phyloP scores from a whole-genome alignment of 2,329 filamentous ascomycete genomes.

The Fusarium redolens region DNA sequence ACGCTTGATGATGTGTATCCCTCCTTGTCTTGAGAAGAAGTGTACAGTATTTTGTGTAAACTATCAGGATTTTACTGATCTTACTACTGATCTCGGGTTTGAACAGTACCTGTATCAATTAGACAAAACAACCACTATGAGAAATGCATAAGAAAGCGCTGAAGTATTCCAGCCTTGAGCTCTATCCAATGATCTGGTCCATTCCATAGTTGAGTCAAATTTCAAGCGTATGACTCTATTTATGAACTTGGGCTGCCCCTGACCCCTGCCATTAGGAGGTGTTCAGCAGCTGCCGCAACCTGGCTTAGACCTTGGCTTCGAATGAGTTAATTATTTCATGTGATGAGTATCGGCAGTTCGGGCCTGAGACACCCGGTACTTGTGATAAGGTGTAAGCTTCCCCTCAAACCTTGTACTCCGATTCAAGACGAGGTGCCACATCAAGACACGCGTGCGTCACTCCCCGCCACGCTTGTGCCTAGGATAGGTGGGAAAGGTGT shows the following conservation, averaged over 20 bases:
- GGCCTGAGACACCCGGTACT: constrained; percentile 30
- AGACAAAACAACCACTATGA: constrained; percentile 14
- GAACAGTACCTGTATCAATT: constrained; percentile 10
- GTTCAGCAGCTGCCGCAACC: constrained; percentile 19
- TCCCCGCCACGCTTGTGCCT: constrained; percentile 31
- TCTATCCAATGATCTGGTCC: not conserved
- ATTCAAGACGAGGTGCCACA: constrained; percentile 18
- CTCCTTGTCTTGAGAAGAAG: constrained; percentile 27
- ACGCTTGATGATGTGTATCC: constrained; percentile 20
- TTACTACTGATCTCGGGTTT: not conserved
- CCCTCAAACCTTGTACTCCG: constrained; percentile 24
- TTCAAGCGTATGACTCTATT: constrained; percentile 28
- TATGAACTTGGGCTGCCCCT: constrained; percentile 20
- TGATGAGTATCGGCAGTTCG: constrained; percentile 29
- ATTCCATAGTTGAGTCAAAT: constrained; percentile 24
- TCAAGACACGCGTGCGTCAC: constrained; percentile 36
- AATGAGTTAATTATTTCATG: constrained; percentile 31
- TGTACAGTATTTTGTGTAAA: constrained; percentile 35
- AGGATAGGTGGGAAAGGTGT: constrained; percentile 35
- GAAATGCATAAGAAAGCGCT: not conserved
- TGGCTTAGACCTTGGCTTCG: constrained; percentile 14
- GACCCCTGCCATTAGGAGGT: constrained; percentile 23
- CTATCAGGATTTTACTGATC: constrained; percentile 9
- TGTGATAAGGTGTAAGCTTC: constrained; percentile 9
- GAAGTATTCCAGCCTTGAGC: not conserved